These are phyloP conservation scores for Alternaria incomplexa DNA, from an alignment of 2,329 filamentous ascomycete species.

Conservation along the genomic window DNA sequence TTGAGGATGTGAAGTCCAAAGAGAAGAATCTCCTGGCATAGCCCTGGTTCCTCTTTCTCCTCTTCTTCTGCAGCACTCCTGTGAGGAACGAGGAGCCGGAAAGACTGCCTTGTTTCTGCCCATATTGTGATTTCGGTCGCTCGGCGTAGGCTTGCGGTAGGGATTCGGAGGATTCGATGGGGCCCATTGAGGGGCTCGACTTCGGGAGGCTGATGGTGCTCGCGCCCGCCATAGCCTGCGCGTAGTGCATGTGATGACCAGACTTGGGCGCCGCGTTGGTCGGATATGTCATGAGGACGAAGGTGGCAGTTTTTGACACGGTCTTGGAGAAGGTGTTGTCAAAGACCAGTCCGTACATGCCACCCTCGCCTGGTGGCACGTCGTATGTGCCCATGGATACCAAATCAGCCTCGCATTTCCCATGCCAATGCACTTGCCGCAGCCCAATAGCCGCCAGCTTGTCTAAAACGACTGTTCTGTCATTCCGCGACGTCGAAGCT, in stretches of 20 bases:
- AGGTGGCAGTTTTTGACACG: slow-evolving; percentile 88
- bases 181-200: slow-evolving; percentile 51
- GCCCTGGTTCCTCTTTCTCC: slow-evolving; percentile 91
- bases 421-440: slow-evolving; percentile 76
- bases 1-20: slow-evolving; percentile 91
- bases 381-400: slow-evolving; percentile 90
- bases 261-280: slow-evolving; percentile 79
- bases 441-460: slow-evolving; percentile 68
- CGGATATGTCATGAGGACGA: slow-evolving; percentile 93
- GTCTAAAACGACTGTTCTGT: slow-evolving; percentile 72
- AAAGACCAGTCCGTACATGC: slow-evolving; percentile 96
- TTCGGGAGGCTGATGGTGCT: slow-evolving; percentile 47
- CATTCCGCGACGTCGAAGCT: slow-evolving; percentile 66
- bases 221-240: slow-evolving; percentile 60
- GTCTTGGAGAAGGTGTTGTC: slow-evolving; percentile 98
- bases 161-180: slow-evolving; percentile 59
- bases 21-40: slow-evolving; percentile 95
- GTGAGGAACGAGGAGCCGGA: slow-evolving; percentile 70
- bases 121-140: slow-evolving; percentile 48
- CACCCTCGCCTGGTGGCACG: slow-evolving; percentile 74
- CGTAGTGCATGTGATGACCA: slow-evolving; percentile 70
- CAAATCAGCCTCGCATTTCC: slow-evolving; percentile 96
- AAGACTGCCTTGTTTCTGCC: slow-evolving; percentile 21
- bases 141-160: slow-evolving; percentile 50
- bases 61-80: slow-evolving; percentile 84